These are phyloP conservation scores for Pichia sp. DNA, from an alignment of 1,139 yeast species.

Conservation along the genomic window DNA sequence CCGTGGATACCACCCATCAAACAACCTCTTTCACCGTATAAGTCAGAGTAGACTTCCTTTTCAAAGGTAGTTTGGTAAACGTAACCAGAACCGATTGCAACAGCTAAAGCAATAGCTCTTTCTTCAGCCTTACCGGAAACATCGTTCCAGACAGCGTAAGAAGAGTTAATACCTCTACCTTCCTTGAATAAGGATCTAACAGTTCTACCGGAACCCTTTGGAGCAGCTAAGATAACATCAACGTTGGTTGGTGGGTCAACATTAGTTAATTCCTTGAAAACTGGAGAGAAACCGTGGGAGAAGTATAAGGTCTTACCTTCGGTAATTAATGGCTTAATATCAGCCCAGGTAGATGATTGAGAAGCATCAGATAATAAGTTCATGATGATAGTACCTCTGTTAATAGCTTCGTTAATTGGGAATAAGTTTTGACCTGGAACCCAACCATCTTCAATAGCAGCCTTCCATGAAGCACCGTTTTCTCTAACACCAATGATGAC, in stretches of 20 bases:
- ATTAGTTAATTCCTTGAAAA: slow-evolving; percentile 93
- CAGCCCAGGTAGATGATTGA: slow-evolving; percentile 95
- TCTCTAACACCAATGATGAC: slow-evolving; percentile 98
- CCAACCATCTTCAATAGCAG: slow-evolving; percentile 99
- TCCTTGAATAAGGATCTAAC: slow-evolving; percentile 98
- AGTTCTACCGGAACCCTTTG: slow-evolving; percentile 99
- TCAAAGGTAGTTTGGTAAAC: slow-evolving; percentile 99
- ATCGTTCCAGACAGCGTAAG: slow-evolving; percentile 99
- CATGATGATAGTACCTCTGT: slow-evolving; percentile 90
- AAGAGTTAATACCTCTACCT: slow-evolving; percentile 99
- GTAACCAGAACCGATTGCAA: slow-evolving; percentile 99
- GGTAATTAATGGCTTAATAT: slow-evolving; percentile 83
- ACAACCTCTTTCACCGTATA: slow-evolving; percentile 99
- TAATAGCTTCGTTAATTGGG: slow-evolving; percentile 87
- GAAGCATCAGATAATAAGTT: slow-evolving; percentile 99
- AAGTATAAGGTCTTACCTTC: slow-evolving; percentile 97
- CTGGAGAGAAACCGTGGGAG: slow-evolving; percentile 99
- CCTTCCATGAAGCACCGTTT: slow-evolving; percentile 99
- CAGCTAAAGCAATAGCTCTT: slow-evolving; percentile 97
- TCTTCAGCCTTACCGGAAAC: slow-evolving; percentile 99
- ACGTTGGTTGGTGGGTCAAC: slow-evolving; percentile 93
- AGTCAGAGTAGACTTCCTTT: slow-evolving; percentile 98
- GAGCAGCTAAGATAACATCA: slow-evolving; percentile 98
- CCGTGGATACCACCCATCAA: slow-evolving; percentile 99
- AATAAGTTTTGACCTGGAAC: slow-evolving; percentile 98